These are phyloP conservation scores for Rhizopogon salebrosus DNA, from an alignment of 768 basidiomycete species.

Conservation along the genomic window DNA sequence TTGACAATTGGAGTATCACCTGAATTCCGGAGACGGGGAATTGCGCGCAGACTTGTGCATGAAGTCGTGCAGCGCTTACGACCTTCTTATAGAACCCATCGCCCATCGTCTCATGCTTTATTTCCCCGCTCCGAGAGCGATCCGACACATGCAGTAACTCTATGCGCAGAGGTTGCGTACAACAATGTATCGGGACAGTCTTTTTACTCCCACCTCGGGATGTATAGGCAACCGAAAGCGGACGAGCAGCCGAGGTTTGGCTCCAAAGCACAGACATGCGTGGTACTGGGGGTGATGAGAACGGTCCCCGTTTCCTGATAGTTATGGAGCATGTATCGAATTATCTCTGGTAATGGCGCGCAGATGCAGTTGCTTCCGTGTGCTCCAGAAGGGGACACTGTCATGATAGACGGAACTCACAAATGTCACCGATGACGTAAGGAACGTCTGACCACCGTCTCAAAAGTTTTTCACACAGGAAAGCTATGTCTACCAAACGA, in stretches of 20 bases:
- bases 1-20: slow-evolving; percentile 27
- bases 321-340: neutral
- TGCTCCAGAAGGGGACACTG: neutral
- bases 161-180: slow-evolving; percentile 23
- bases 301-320: neutral
- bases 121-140: neutral
- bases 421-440: neutral
- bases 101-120: neutral
- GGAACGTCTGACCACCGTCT: too few species aligned
- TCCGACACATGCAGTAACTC: slow-evolving; percentile 14
- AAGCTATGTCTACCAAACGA: too few species aligned
- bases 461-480: too few species aligned
- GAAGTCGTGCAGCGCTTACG: slow-evolving; percentile 22
- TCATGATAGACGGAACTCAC: neutral
- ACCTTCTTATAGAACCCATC: neutral
- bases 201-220: slow-evolving; percentile 25
- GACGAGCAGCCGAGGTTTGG: slow-evolving; percentile 12
- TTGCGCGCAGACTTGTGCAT: slow-evolving; percentile 25
- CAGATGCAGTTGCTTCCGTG: neutral
- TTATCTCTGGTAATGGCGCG: too few species aligned
- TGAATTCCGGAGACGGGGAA: slow-evolving; percentile 21
- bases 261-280: slow-evolving; percentile 12
- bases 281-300: slow-evolving; percentile 22
- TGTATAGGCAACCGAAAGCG: slow-evolving; percentile 16
- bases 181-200: slow-evolving; percentile 19